Base-by-base conservation (phyloP, 176 grass and related monocot species). In the Tillandsia fasciculata region DNA sequence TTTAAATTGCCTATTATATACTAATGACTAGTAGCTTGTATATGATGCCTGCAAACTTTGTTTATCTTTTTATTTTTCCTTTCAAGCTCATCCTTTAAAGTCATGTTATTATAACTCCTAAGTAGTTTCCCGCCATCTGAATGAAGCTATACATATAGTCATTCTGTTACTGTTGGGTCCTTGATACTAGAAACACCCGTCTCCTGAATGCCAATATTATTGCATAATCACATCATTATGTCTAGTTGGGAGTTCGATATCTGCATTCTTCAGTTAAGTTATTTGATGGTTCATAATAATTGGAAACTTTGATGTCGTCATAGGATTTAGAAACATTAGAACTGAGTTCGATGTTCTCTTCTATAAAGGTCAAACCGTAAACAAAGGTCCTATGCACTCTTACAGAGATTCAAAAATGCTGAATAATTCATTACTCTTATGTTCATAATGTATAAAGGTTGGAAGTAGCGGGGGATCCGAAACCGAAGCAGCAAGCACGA, bases 401-500 rank as follows among this genome's bases (percentile, higher is more conserved):
- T 42, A 42, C 17, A 20, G 56, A 9, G 15, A 22, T 9, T 15
- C 22, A 20, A 8, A 61, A 61, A 7, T 61, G 56, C 17, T 61
- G 17, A 61, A 61, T 61, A 18, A 61, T 61, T 18, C 54, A 18
- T 24, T 67, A 9, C 9, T 17, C 70, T 23, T 23, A 27, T 80
- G 42, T 8, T 77, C 2, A 24, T 77, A 23, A 47, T 80, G 22
- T 69, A 47, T 86, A 54, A 67, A 99, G 94, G 89, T 80, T 10
- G 89, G 87, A 79, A 88, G 81, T 52, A 84, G 66, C 50, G 79
- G 67, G 48, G 87, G 69, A 66, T 24, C 77, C 29, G 82, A 72
- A 70, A 84, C 82, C 18, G 84, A 99, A 67, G 75, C 68, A 1
- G 67, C 83, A 50, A 83, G 84, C 70, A 66, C 94, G 15, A 90